Base-by-base conservation (phyloP, 2,329 filamentous ascomycete genomes). In the Aspergillus sp. region DNA sequence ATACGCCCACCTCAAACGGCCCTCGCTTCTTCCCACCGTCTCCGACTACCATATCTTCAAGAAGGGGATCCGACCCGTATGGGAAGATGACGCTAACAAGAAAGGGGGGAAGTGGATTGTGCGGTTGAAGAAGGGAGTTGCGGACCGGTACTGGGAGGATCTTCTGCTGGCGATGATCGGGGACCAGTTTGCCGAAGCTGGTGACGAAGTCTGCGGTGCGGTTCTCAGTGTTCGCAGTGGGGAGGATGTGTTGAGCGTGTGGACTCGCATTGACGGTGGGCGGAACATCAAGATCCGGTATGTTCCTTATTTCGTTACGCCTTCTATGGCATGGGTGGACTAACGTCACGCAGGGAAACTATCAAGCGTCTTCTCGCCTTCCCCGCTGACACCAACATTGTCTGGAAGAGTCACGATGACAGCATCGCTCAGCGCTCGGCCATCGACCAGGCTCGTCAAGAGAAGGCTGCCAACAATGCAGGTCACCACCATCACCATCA, bases 1-100 rank as follows among this genome's bases (percentile, higher is more conserved):
- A 34, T 97, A 96, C 70, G 80, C 83, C 50, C 91, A 97, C 72
- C 81, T 99, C 45, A 96, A 95, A 76, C 85, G 89, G 23, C 94
- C 95, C 2, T 97, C 92, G 32, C 78, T 82, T 31, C 80, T 99
- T 53, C 93, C 93, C 5, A 87, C 93, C 4, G 93, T 97, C 25
- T 97, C 92, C 20, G 94, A 99, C 74, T 99, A 97, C 70, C 94
- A 99, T 71, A 87, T 99, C 55, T 99, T 99, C 80, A 96, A 94
- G 75, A 91, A 94, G 68, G 93, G 92, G 50, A 92, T 99, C 56
- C 86, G 94, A 55, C 94, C 94, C 19, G 94, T 99, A 63, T 99
- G 94, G 94, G 94, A 99, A 73, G 94, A 99, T 64, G 91, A 96
- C 44, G 91, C 95, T 70, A 99, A 99, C 76, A 94, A 91, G 73